A percentile compares a stretch with the other conserved stretches of the same genome.
These are phyloP conservation scores for Annulohypoxylon nitens DNA, from an alignment of 495 filamentous ascomycete species.

Conservation along the genomic window DNA sequence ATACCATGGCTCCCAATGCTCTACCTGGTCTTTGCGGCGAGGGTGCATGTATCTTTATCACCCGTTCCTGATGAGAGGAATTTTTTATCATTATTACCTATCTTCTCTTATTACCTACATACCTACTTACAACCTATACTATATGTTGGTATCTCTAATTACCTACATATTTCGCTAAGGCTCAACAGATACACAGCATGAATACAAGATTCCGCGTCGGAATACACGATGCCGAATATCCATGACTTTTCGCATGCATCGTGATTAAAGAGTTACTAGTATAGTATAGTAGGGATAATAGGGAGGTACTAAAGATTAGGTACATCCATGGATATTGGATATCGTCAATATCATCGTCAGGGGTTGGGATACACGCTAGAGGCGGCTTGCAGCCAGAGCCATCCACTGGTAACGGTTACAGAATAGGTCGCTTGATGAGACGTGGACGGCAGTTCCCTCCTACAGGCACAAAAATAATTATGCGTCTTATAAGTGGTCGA, in stretches of 20 bases:
- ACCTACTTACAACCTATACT: background rate
- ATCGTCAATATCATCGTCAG: conserved; percentile 30
- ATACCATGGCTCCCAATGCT: conserved; percentile 42
- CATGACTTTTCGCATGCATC: conserved; percentile 2
- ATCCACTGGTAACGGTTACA: conserved; percentile 23
- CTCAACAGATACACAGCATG: background rate
- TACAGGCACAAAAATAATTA: background rate
- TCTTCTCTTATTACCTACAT: background rate
- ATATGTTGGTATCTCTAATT: background rate
- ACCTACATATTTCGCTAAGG: background rate
- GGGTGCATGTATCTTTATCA: conserved; percentile 38
- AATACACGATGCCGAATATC: conserved; percentile 29
- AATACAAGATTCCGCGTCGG: conserved; percentile 29
- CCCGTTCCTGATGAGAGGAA: conserved; percentile 31
- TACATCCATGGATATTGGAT: background rate
- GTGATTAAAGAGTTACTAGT: conserved; percentile 21
- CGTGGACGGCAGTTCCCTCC: conserved; percentile 19
- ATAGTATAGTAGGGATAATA: background rate
- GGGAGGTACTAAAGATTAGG: background rate
- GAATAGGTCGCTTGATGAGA: conserved; percentile 28
- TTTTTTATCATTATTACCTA: conserved; percentile 1
- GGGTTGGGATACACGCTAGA: conserved; percentile 16
- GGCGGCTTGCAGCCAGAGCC: conserved; percentile 8
- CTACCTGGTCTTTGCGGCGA: conserved; percentile 27
- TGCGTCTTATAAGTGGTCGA: conserved; percentile 29